phyloP scores from a whole-genome alignment of 305 asterid genomes.

The Solanum hybrid region DNA sequence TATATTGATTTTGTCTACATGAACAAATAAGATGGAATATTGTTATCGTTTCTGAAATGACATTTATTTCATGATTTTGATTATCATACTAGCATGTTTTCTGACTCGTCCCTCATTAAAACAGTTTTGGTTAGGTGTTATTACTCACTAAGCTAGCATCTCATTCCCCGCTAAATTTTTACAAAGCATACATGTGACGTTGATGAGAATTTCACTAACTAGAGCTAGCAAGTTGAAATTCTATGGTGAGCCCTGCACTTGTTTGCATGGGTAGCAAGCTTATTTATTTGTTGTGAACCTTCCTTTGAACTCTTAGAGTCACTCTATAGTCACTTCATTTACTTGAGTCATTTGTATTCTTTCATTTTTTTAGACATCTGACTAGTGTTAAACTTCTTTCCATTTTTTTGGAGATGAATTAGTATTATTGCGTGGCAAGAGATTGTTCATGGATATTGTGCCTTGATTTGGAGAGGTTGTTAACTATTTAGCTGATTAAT shows the following conservation, averaged over 20 bases:
- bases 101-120: background rate
- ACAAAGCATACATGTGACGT: background rate
- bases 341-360: background rate
- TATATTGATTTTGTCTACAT: background rate
- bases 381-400: background rate
- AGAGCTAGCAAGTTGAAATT: background rate
- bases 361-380: too few relatives aligned
- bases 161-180: background rate
- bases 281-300: background rate
- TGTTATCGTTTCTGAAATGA: background rate
- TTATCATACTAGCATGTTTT: background rate
- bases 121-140: background rate
- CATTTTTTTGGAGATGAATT: background rate
- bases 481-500: too few relatives aligned
- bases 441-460: background rate
- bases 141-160: background rate
- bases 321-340: background rate
- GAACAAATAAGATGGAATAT: background rate
- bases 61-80: background rate
- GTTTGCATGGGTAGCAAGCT: background rate
- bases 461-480: background rate
- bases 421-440: background rate
- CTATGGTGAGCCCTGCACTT: background rate
- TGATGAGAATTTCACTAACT: background rate
- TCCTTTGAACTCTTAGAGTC: background rate